These are phyloP conservation scores for Aquilaria agallochum DNA, from an alignment of 441 rosid species.

Conservation along the genomic window DNA sequence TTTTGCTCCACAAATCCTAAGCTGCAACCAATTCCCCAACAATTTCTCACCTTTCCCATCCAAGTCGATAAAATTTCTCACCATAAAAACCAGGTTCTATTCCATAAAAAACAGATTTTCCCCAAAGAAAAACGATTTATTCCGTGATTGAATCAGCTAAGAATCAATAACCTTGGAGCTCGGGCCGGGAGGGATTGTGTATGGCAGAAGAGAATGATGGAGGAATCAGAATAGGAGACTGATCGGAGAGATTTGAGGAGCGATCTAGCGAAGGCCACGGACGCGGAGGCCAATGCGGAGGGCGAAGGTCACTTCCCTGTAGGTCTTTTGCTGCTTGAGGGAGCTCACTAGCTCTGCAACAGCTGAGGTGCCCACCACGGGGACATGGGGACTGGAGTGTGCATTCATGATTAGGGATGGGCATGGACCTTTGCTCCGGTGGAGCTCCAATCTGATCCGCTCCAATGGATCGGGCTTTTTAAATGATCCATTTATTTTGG, in stretches of 20 bases:
- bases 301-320: conserved; percentile 85
- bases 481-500: too few species aligned
- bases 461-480: too few species aligned
- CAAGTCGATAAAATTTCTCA: too few species aligned
- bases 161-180: conserved; percentile 56
- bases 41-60: too few species aligned
- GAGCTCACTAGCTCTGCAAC: conserved; percentile 72
- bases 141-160: background rate
- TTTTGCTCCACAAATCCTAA: too few species aligned
- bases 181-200: conserved; percentile 56
- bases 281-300: conserved; percentile 80
- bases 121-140: background rate
- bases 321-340: conserved; percentile 49
- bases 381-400: too few species aligned
- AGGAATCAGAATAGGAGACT: conserved; percentile 63
- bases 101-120: too few species aligned
- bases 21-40: too few species aligned
- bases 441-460: too few species aligned
- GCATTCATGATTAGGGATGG: too few species aligned
- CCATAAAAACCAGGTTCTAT: conserved; percentile 3
- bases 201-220: conserved; percentile 62
- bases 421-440: too few species aligned
- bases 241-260: conserved; percentile 81
- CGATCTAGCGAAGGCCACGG: conserved; percentile 60
- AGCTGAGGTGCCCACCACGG: conserved; percentile 10